Percentiles rank a stretch among this genome's conserved stretches.
Evolutionary conservation across 345 rosid species (phyloP).

Genomic region (Lenwebbia sp.): DNA sequence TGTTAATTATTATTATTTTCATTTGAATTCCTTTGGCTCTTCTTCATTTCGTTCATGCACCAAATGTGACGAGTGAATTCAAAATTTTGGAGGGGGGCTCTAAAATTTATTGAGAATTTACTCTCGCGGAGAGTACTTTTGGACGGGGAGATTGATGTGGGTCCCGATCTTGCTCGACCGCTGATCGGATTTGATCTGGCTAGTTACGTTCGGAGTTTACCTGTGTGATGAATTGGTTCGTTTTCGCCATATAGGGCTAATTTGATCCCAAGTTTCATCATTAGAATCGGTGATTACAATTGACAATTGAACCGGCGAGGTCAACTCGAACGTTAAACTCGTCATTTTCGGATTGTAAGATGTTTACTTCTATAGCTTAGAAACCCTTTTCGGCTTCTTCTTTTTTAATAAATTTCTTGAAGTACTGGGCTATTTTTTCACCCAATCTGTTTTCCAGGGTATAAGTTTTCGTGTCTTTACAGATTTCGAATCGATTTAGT

Average conservation of each 20-base stretch:
- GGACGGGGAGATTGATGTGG: too few species aligned
- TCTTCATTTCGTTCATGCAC: neutral
- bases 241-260: fast-evolving
- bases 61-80: neutral
- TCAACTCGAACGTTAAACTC: too few species aligned
- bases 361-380: fast-evolving
- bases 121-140: neutral
- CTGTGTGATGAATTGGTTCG: too few species aligned
- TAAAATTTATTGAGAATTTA: neutral
- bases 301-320: fast-evolving
- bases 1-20: too few species aligned
- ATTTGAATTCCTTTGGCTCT: conserved; percentile 7
- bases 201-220: too few species aligned
- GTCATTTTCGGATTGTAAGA: fast-evolving
- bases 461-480: fast-evolving
- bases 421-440: fast-evolving
- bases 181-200: too few species aligned
- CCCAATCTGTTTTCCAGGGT: fast-evolving
- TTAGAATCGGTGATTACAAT: fast-evolving
- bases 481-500: neutral
- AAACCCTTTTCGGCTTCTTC: neutral
- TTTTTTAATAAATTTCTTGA: neutral
- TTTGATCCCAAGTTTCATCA: too few species aligned
- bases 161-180: too few species aligned
- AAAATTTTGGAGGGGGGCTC: neutral